phyloP scores from a whole-genome alignment of 768 basidiomycete genomes.

The Lactarius deliciosus region DNA sequence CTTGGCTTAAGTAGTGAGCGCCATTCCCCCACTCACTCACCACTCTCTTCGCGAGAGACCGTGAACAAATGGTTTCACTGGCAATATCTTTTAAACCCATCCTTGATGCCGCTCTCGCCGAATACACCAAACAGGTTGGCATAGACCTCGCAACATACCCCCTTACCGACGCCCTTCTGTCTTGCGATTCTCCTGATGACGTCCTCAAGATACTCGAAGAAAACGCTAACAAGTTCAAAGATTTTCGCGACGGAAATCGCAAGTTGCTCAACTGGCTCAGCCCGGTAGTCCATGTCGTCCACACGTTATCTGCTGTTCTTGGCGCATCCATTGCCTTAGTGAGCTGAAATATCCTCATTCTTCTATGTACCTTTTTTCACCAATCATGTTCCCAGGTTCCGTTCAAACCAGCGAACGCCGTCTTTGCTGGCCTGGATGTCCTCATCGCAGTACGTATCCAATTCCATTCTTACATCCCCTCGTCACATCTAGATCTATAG shows the following conservation, averaged over 20 bases:
- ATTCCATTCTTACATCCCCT: background rate
- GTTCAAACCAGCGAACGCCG: constrained; percentile 4
- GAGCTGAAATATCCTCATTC: background rate
- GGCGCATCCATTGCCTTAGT: constrained; percentile 1
- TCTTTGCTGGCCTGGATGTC: background rate
- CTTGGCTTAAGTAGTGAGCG: no score
- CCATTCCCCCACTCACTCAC: no score
- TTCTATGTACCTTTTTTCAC: no score
- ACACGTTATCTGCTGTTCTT: no score
- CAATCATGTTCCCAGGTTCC: background rate
- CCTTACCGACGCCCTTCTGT: no score
- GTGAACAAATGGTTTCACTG: no score
- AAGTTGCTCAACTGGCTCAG: background rate
- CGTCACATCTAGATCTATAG: background rate
- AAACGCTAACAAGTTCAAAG: background rate
- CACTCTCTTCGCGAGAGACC: no score
- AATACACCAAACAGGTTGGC: no score
- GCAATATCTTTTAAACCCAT: background rate
- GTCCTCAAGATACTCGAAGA: background rate
- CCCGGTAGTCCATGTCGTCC: background rate
- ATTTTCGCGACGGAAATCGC: background rate
- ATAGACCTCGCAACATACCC: no score
- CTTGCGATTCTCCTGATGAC: background rate
- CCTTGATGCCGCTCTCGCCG: background rate
- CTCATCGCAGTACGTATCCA: constrained; percentile 3